Percentiles rank a stretch among this genome's conserved stretches.
phyloP scores from a whole-genome alignment of 345 rosid species.

The Punica granatum region DNA sequence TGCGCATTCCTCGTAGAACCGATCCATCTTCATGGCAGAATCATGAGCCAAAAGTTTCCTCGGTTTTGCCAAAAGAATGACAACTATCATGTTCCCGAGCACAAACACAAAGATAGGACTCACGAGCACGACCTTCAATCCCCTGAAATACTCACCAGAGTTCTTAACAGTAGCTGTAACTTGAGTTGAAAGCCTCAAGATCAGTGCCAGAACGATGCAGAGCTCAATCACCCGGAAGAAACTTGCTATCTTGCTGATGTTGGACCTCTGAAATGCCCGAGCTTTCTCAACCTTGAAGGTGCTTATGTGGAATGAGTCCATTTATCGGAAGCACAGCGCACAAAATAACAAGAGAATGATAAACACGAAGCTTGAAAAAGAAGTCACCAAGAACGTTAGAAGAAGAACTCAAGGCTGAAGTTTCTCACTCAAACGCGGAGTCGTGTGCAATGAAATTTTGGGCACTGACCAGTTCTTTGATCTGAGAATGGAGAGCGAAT shows the following conservation, averaged over 20 bases:
- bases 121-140: constrained; percentile 28
- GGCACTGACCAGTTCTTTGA: constrained; percentile 19
- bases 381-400: not conserved
- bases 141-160: constrained; percentile 50
- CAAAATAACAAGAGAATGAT: not conserved
- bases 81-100: constrained; percentile 61
- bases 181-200: constrained; percentile 44
- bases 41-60: constrained; percentile 43
- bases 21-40: constrained; percentile 17
- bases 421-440: constrained; percentile 30
- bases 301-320: constrained; percentile 44
- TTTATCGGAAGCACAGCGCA: constrained; percentile 11
- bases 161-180: constrained; percentile 47
- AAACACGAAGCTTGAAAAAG: not conserved
- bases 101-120: constrained; percentile 75
- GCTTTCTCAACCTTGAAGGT: constrained; percentile 53
- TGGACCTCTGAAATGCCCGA: constrained; percentile 31
- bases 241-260: constrained; percentile 31
- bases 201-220: constrained; percentile 37
- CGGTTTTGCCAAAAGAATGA: constrained; percentile 58
- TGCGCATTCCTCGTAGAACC: constrained; percentile 27
- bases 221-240: constrained; percentile 53
- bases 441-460: constrained; percentile 14
- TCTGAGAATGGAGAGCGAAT: constrained; percentile 19
- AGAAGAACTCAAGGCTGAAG: constrained; percentile 2